These are phyloP conservation scores for Aspergillus indologenus DNA, from an alignment of 495 filamentous ascomycete genomes.

Conservation along the genomic window DNA sequence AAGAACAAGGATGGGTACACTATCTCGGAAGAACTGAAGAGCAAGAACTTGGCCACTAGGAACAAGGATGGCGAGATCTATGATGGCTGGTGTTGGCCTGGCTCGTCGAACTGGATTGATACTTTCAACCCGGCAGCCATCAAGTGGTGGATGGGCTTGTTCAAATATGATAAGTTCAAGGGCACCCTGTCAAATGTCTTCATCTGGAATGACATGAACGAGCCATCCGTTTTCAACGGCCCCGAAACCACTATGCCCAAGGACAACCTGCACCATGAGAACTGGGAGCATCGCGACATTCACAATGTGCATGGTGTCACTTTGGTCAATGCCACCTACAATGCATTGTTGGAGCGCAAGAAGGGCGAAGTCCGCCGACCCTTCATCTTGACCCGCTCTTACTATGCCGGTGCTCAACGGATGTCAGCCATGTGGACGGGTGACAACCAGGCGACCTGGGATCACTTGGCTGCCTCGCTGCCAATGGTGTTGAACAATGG, in stretches of 20 bases:
- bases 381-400: constrained; percentile 89
- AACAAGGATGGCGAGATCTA: constrained; percentile 89
- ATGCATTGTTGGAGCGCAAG: constrained; percentile 76
- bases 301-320: constrained; percentile 95
- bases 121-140: constrained; percentile 84
- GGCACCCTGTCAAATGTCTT: constrained; percentile 79
- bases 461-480: constrained; percentile 78
- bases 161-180: constrained; percentile 82
- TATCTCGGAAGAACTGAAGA: constrained; percentile 75
- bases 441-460: constrained; percentile 92
- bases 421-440: constrained; percentile 97
- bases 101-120: constrained; percentile 93
- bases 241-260: constrained; percentile 96
- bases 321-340: constrained; percentile 86
- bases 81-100: constrained; percentile 98
- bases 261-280: constrained; percentile 85
- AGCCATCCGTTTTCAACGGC: constrained; percentile 97
- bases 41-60: constrained; percentile 74
- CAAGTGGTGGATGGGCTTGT: constrained; percentile 85
- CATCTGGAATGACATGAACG: constrained; percentile 99
- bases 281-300: constrained; percentile 96
- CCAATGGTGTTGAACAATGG: constrained; percentile 93
- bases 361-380: constrained; percentile 75
- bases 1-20: constrained; percentile 81
- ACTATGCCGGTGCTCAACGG: constrained; percentile 86